Evolutionary conservation across 768 basidiomycete genomes (phyloP), one percentile per base, ranked within the genome.

Genomic region (Suillus placidus): DNA sequence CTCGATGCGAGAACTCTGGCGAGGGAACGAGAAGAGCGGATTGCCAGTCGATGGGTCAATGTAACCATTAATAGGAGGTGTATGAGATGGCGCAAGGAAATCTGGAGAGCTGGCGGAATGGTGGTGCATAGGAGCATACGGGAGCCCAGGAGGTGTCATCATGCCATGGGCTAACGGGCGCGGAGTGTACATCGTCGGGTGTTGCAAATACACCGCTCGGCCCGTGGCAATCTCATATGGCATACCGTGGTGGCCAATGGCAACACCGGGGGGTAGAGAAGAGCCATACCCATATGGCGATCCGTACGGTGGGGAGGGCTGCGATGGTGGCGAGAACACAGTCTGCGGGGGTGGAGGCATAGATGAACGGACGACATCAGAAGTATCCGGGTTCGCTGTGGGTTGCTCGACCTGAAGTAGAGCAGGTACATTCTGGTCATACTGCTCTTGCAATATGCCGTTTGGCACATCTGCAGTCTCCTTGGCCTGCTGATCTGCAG

Each of bases 221-320:
- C 93, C 93, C 6, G 91, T 93, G 16, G 91, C 87, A 61, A 93
- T 73, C 75, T 94, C 93, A 72, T 89, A 94, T n/a, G 91, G 82
- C 79, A 92, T 83, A 38, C 93, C 93, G 66, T 91, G 88, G 62
- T 87, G 85, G 68, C 88, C 88, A 72, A 93, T 78, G 16, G 84
- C 91, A 60, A 93, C 83, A 57, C 93, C 93, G 16, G 87, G 87
- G n/a, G 92, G 85, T 23, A 89, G 67, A 8, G 82, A 76, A 9
- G 81, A 80, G 7, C 82, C 80, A 73, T 86, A 91, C 2, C 80
- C 79, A 63, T 91, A 94, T 18, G 90, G 85, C 10, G 92, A 88
- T n/a, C 84, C 82, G 67, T 86, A 92, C 1, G 83, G 81, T 13
- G 90, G 87, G 1, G 91, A 86, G 3, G 80, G 72, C 43, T 78